phyloP scores from a whole-genome alignment of 2,329 filamentous ascomycete genomes.

The Calonectria multiphialidica region DNA sequence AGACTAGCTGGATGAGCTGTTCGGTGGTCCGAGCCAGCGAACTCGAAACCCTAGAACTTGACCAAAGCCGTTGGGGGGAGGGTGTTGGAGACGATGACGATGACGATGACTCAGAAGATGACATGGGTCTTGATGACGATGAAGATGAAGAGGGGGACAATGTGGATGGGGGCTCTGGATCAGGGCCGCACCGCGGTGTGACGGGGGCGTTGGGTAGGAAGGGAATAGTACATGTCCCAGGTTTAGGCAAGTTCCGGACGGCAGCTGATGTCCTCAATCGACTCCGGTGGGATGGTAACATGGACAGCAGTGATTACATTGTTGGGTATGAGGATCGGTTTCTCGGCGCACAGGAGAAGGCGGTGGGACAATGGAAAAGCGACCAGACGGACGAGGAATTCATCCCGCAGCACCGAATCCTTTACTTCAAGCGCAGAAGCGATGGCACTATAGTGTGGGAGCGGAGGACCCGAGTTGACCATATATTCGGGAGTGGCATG shows the following conservation, averaged over 20 bases:
- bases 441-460: slow-evolving; percentile 70
- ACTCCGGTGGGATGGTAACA: slow-evolving; percentile 68
- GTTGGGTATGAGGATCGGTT: slow-evolving; percentile 74
- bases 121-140: slow-evolving; percentile 51
- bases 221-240: slow-evolving; percentile 40
- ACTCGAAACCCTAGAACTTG: slow-evolving; percentile 57
- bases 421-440: slow-evolving; percentile 69
- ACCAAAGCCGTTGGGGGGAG: slow-evolving; percentile 63
- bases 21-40: slow-evolving; percentile 53
- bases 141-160: slow-evolving; percentile 47
- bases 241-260: slow-evolving; percentile 64
- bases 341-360: slow-evolving; percentile 64
- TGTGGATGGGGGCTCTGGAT: background rate
- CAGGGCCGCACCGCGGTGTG: slow-evolving; percentile 18
- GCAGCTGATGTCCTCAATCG: slow-evolving; percentile 70
- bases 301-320: slow-evolving; percentile 65
- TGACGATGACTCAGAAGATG: slow-evolving; percentile 57
- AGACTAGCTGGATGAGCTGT: slow-evolving; percentile 62
- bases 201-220: slow-evolving; percentile 22
- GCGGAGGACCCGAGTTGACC: slow-evolving; percentile 63
- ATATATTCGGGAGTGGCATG: slow-evolving; percentile 68
- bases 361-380: slow-evolving; percentile 68
- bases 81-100: slow-evolving; percentile 47
- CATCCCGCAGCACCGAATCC: slow-evolving; percentile 73
- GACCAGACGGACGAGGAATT: slow-evolving; percentile 76